Conservation (phyloP, 2,329 filamentous ascomycete species). For the Botryotinia calthae region DNA sequence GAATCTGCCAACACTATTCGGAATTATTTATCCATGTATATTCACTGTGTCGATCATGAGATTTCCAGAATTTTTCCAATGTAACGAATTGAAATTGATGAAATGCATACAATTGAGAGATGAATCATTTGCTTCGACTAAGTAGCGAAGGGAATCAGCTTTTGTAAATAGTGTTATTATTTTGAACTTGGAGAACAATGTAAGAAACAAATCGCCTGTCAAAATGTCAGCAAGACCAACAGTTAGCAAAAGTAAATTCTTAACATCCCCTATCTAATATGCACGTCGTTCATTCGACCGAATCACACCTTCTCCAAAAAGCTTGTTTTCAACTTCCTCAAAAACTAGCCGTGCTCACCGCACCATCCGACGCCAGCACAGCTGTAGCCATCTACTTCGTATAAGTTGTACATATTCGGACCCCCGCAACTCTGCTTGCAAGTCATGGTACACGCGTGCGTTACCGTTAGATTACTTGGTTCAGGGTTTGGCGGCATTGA, state of each 20-base stretch:
- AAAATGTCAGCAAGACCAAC: not conserved
- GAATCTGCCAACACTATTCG: not conserved
- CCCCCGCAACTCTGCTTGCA: slow-evolving; percentile 38
- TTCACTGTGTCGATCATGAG: not conserved
- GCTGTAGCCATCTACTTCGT: slow-evolving; percentile 29
- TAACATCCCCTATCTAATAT: not conserved
- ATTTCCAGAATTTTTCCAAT: not conserved
- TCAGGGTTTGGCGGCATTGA: slow-evolving; percentile 27
- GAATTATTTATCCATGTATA: not conserved
- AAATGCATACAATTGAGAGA: not conserved
- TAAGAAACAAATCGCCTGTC: not conserved
- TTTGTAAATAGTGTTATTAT: not conserved
- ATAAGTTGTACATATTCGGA: slow-evolving; percentile 40
- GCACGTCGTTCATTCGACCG: not conserved
- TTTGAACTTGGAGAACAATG: not conserved
- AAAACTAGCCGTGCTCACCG: not conserved
- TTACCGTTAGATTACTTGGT: slow-evolving; percentile 21
- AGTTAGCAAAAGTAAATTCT: not conserved
- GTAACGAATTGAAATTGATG: not conserved
- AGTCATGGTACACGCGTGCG: slow-evolving; percentile 25
- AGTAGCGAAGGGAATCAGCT: not conserved
- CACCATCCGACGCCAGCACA: slow-evolving; percentile 7
- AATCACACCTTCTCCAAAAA: not conserved
- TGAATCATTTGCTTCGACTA: not conserved
- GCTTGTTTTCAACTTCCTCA: not conserved